Evolutionary conservation across 345 rosid genomes (phyloP), one percentile per base, ranked within the genome.

Genomic region (Acer negundo): DNA sequence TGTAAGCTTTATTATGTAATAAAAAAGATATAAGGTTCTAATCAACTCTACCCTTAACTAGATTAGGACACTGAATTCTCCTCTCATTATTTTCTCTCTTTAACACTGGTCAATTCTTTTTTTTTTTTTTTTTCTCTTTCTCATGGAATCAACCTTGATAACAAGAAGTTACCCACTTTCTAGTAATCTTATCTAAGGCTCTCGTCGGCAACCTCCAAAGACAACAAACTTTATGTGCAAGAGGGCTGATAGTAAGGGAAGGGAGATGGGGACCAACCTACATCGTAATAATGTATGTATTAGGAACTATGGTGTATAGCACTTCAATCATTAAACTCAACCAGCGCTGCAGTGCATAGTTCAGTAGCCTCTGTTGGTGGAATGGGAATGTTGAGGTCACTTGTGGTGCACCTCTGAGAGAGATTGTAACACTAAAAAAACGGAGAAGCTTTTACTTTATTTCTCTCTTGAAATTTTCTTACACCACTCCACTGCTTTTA

Each of bases 121-220:
- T 12, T 74, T 81, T 81, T 58, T 53, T 42, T 2, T 17, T 12
- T 74, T 81, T 78, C 84, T n/a, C 82, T 15, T 82, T 76, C 58
- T 59, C 44, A 68, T 19, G 51, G 78, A 62, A 76, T 68, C 82
- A 79, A 24, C 6, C 53, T 42, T 47, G 2, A 28, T 40, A 13
- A 1, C 49, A 53, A 79, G 64, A 63, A 74, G 10, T 74, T 26
- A 63, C 68, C 75, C 58, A 62, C 73, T 69, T 78, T 53, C 40
- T 59, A 73, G 67, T 55, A 55, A 72, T 35, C 75, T 31, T 51
- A 64, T 55, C 20, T 10, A 6, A 62, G 22, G 11, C 69, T 4
- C 38, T 35, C 6, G 38, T 35, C 38, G 6, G 38, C 6, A 35
- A 78, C 13, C 40, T 51, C 47, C 35, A 23, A 3, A 26, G 76